phyloP scores from a whole-genome alignment of 139 green algal species.

The Pseudopediastrum boryanum region DNA sequence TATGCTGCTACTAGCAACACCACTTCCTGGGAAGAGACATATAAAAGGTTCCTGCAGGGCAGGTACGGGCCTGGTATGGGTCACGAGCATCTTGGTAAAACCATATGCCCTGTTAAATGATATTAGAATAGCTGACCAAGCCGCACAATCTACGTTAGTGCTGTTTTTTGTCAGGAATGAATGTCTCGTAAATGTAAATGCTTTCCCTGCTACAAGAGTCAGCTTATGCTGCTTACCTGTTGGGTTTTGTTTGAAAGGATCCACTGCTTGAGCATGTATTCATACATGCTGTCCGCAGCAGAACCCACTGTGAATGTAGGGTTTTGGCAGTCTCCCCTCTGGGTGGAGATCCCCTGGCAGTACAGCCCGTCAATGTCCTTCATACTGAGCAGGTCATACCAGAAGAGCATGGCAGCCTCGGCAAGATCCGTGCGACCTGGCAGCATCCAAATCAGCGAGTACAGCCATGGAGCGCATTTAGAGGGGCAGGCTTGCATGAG shows the following conservation, averaged over 20 bases:
- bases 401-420: slow-evolving; percentile 43
- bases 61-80: no score
- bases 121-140: no score
- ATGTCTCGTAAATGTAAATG: no score
- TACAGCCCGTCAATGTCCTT: slow-evolving; percentile 65
- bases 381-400: slow-evolving; percentile 39
- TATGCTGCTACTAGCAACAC: no score
- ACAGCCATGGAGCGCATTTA: not conserved
- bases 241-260: slow-evolving; percentile 35
- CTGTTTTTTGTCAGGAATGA: no score
- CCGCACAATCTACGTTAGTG: no score
- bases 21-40: no score
- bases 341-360: slow-evolving; percentile 61
- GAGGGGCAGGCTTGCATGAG: not conserved
- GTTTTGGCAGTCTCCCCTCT: slow-evolving; percentile 41
- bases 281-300: slow-evolving; percentile 37
- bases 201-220: no score
- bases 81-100: no score
- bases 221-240: no score
- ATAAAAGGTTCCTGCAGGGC: no score
- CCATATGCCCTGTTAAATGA: no score
- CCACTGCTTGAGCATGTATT: slow-evolving; percentile 90
- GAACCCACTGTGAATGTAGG: slow-evolving; percentile 33
- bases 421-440: slow-evolving; percentile 44
- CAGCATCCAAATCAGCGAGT: not conserved